Conservation (phyloP, 78 protist genomes). For the Dictyostelium discoideum region DNA sequence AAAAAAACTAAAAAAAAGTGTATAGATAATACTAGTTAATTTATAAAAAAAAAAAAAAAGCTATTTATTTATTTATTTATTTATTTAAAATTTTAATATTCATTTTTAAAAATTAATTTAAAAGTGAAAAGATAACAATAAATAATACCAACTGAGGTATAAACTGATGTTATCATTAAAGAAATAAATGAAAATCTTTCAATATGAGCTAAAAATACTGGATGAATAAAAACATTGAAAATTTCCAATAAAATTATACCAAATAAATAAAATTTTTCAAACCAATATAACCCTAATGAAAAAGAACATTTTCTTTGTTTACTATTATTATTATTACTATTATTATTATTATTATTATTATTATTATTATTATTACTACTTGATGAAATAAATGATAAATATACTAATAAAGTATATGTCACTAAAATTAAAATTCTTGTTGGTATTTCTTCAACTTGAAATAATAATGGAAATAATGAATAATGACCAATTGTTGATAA, state of each 20-base stretch:
- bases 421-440: constrained; percentile 5
- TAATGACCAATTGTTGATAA: constrained; percentile 77
- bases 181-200: constrained; percentile 43
- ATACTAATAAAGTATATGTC: constrained; percentile 11
- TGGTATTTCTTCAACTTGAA: constrained; percentile 28
- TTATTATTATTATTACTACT: not conserved
- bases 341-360: not conserved
- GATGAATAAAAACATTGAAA: constrained; percentile 31
- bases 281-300: not conserved
- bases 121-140: constrained; percentile 19
- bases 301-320: not conserved
- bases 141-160: constrained; percentile 32
- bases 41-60: no score
- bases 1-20: no score
- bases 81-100: not conserved
- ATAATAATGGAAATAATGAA: constrained; percentile 68
- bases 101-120: constrained; percentile 21
- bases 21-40: no score
- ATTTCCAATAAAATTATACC: constrained; percentile 29
- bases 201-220: constrained; percentile 1
- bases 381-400: not conserved
- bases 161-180: constrained; percentile 66
- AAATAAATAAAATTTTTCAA: constrained; percentile 15
- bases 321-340: not conserved
- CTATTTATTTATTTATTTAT: no score